Conservation (phyloP, 2,329 filamentous ascomycete species). For the Apiospora pterosperma region DNA sequence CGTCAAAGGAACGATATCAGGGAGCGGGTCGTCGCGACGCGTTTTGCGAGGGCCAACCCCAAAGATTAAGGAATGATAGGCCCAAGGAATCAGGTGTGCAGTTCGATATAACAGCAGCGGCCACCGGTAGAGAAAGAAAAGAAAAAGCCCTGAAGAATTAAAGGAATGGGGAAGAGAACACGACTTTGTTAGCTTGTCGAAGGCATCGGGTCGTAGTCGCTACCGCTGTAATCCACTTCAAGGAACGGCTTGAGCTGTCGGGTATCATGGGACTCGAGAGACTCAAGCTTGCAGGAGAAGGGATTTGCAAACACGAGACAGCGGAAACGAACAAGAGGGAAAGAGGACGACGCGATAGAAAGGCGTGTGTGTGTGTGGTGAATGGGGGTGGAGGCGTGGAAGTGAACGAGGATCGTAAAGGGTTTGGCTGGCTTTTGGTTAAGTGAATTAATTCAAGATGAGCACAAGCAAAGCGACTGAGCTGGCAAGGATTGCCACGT, state of each 20-base stretch:
- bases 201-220: slow-evolving; percentile 11
- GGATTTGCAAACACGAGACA: not conserved
- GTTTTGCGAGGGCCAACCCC: not conserved
- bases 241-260: not conserved
- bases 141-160: slow-evolving; percentile 2
- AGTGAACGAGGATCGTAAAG: not conserved
- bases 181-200: slow-evolving; percentile 10
- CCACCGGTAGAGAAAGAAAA: not conserved
- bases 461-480: slow-evolving; percentile 2
- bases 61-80: not conserved
- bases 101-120: not conserved
- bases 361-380: not conserved
- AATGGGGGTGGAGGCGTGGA: slow-evolving; percentile 1
- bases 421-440: not conserved
- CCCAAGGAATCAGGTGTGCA: not conserved
- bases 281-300: not conserved
- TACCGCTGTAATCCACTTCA: slow-evolving; percentile 3
- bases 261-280: slow-evolving; percentile 1
- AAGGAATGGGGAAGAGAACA: slow-evolving; percentile 6
- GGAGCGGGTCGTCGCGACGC: not conserved
- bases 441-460: slow-evolving; percentile 1
- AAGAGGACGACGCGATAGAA: slow-evolving; percentile 4
- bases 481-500: slow-evolving; percentile 5
- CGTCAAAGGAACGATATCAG: slow-evolving; percentile 2
- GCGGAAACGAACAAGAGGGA: not conserved